Base-by-base conservation (phyloP, 805 yeast genomes). In the Candida parachauliodes region DNA sequence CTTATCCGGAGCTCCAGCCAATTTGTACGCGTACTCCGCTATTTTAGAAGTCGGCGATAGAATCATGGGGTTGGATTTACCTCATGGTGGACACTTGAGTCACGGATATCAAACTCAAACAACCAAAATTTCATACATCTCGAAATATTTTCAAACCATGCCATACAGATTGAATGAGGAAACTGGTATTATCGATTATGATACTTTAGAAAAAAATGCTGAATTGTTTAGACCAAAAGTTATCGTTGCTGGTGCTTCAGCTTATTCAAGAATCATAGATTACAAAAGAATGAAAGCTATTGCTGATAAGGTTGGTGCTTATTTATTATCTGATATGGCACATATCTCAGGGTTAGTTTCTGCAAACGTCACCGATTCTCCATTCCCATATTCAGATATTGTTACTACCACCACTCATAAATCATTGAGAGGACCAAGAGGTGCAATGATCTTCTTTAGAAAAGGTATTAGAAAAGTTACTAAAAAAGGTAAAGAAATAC, bases 361-460 rank as follows among this genome's bases (percentile, higher is more conserved):
- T 47, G 96, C 98, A 46, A 93, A 88, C 51, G 98, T 91, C 40
- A 89, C 88, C 45, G 94, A 89, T 52, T 82, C 95, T 41, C 98
- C 98, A 48, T 93, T 93, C 72, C 94, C 88, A 68, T 88, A 84
- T 66, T 91, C 98, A 43, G 98, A 93, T 60, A 83, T 93, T 51
- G 98, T 93, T 59, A 93, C 98, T 50, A 93, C 98, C 54, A 91
- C 98, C 42, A 91, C 98, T 43, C 98, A 93, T 77, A 93, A 93
- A 74, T 89, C 98, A 27, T 77, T 93, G 58, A 86, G 98, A 74
- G 98, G 98, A 45, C 98, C 98, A 63, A 87, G 98, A 75, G 98
- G 98, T 67, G 97, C 98, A 41, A 91, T 93, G 96, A 93, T 93
- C 65, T 93, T 93, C 77, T 93, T 84, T 81, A 87, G 98, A 76